Evolutionary conservation across 2,329 filamentous ascomycete species (phyloP).

Genomic region (Cercospora sp.): DNA sequence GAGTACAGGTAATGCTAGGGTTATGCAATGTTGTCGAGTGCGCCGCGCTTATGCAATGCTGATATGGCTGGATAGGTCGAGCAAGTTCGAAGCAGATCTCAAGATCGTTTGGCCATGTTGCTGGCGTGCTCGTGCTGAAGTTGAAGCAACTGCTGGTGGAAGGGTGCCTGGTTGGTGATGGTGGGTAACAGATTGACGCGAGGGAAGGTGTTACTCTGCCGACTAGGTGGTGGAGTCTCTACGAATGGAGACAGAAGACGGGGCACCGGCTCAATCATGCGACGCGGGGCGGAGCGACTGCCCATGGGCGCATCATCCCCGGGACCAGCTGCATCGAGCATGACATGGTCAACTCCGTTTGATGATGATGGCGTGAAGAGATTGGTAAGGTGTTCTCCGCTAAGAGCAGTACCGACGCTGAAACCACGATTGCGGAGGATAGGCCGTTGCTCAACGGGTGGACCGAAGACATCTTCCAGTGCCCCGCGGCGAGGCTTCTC

Average conservation of each 20-base stretch:
- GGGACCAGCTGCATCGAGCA: conserved; percentile 34
- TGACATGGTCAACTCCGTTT: conserved; percentile 32
- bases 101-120: conserved; percentile 14
- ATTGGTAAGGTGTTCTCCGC: conserved; percentile 53
- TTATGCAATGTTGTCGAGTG: conserved; percentile 20
- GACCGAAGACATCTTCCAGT: conserved; percentile 50
- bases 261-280: conserved; percentile 44
- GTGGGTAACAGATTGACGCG: conserved; percentile 41
- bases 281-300: conserved; percentile 38
- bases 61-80: conserved; percentile 16
- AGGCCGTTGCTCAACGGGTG: conserved; percentile 54
- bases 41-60: conserved; percentile 23
- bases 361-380: conserved; percentile 52
- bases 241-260: conserved; percentile 53
- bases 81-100: neutral
- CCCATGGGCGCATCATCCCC: conserved; percentile 27
- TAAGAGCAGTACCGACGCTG: conserved; percentile 59
- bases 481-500: conserved; percentile 49
- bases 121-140: conserved; percentile 31
- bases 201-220: conserved; percentile 50
- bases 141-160: conserved; percentile 37
- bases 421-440: conserved; percentile 63
- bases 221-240: conserved; percentile 39
- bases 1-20: conserved; percentile 24
- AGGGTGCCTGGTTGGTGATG: conserved; percentile 34